Percentiles rank a stretch among this genome's conserved stretches.
These are phyloP conservation scores for Botrytis fabae DNA, from an alignment of 2,329 filamentous ascomycete species.

Conservation along the genomic window DNA sequence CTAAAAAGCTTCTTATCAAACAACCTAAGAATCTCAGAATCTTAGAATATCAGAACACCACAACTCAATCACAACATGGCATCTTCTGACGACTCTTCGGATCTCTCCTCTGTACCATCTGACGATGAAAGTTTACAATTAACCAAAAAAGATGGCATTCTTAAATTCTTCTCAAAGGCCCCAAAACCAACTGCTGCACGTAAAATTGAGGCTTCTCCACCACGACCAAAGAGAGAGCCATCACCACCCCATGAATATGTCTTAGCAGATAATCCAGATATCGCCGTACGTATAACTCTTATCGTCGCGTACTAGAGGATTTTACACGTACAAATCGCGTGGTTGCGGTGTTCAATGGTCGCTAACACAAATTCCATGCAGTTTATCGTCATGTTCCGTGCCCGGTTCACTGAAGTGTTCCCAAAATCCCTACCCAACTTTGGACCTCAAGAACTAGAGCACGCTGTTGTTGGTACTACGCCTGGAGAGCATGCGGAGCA, in stretches of 20 bases:
- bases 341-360: conserved; percentile 37
- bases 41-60: conserved; percentile 28
- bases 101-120: conserved; percentile 59
- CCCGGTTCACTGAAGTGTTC: conserved; percentile 87
- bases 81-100: conserved; percentile 62
- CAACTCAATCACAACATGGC: conserved; percentile 31
- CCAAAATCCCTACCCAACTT: conserved; percentile 85
- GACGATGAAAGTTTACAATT: conserved; percentile 56
- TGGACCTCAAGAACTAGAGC: conserved; percentile 92
- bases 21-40: conserved; percentile 18
- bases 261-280: conserved; percentile 85
- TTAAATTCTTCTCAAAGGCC: conserved; percentile 65
- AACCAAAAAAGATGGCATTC: conserved; percentile 57
- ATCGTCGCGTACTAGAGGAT: conserved; percentile 43
- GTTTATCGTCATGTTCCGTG: conserved; percentile 98
- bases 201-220: conserved; percentile 60
- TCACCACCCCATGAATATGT: conserved; percentile 90
- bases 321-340: conserved; percentile 57
- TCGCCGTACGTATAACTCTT: conserved; percentile 70
- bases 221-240: conserved; percentile 74
- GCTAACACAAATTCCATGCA: conserved; percentile 48
- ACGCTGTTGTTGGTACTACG: conserved; percentile 72
- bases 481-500: conserved; percentile 85
- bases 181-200: conserved; percentile 47
- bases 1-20: conserved; percentile 24